Conservation (phyloP, 2,329 filamentous ascomycete genomes). For the Hymenoscyphus fraxineus region DNA sequence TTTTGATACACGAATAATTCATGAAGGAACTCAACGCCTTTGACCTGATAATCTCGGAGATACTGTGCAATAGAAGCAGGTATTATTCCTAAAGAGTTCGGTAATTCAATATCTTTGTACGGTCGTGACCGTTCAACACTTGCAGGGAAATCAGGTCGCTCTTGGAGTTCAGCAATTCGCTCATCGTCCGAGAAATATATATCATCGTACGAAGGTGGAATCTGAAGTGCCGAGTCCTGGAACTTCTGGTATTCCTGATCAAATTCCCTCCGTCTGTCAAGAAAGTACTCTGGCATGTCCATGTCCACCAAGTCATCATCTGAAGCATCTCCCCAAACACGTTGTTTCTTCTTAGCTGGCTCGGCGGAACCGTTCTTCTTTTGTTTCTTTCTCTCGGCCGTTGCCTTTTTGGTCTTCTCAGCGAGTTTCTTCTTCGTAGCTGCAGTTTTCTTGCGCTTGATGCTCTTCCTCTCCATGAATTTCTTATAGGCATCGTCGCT, state of each 20-base stretch:
- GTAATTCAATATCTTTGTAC: conserved; percentile 72
- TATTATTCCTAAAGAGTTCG: conserved; percentile 73
- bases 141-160: conserved; percentile 65
- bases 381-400: conserved; percentile 21
- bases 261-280: conserved; percentile 64
- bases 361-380: conserved; percentile 26
- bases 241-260: conserved; percentile 57
- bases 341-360: conserved; percentile 26
- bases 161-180: conserved; percentile 54
- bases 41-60: conserved; percentile 85
- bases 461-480: conserved; percentile 58
- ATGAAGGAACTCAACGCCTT: conserved; percentile 81
- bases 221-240: conserved; percentile 64
- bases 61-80: conserved; percentile 89
- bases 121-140: conserved; percentile 61
- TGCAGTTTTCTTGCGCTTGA: conserved; percentile 49
- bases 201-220: conserved; percentile 74
- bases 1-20: conserved; percentile 86
- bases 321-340: conserved; percentile 29
- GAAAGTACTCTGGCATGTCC: conserved; percentile 67
- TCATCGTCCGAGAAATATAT: conserved; percentile 74
- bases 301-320: conserved; percentile 32
- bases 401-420: conserved; percentile 42
- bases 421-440: conserved; percentile 44
- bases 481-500: conserved; percentile 58